Evolutionary conservation across 176 grass and related monocot genomes (phyloP), one percentile per base, ranked within the genome.

Genomic region (Cenchrus fungigraminus): DNA sequence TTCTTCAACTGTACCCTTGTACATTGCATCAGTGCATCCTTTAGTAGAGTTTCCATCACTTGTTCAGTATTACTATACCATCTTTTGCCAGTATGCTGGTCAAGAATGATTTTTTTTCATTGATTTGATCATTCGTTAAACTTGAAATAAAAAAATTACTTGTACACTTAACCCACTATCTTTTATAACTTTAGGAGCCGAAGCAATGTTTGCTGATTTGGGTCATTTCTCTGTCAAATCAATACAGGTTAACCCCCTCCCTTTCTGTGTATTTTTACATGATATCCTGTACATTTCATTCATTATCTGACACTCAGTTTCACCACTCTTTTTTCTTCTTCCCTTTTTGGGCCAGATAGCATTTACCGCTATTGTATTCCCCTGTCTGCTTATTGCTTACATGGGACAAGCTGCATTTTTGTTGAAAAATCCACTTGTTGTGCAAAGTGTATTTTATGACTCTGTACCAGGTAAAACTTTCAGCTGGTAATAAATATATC

Each of bases 171-270:
- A 34, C 47, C 74, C 49, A 60, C 77, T 77, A 65, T n/a, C 25
- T 86, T 88, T 46, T 84, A 47, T 73, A 86, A 92, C 52, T 94
- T 71, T 84, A 98, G 97, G 97, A 79, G 90, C 97, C 86, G 97
- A 99, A 92, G 97, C 93, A 87, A 99, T 99, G 97, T 96, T 99
- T 84, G 97, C 97, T 79, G 97, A 99, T 84, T 88, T 99, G 53
- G 97, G 97, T 13, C 93, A 96, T 96, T 99, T 99, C 82, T 92
- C 97, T 86, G 97, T 99, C 62, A 99, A 99, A 81, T 92, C 97
- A 79, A 99, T 99, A 90, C 97, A 99, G 88, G 97, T 98, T 68
- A 87, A 29, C 61, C 77, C 28, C 64, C 84, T 66, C 58, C 52
- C 60, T 80, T 53, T 61, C 42, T 14, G 56, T 14, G 76, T 62